A percentile compares a stretch with the other conserved stretches of the same genome.
Evolutionary conservation across 116 monocot species (phyloP).

Genomic region (Phalaenopsis hybrid): DNA sequence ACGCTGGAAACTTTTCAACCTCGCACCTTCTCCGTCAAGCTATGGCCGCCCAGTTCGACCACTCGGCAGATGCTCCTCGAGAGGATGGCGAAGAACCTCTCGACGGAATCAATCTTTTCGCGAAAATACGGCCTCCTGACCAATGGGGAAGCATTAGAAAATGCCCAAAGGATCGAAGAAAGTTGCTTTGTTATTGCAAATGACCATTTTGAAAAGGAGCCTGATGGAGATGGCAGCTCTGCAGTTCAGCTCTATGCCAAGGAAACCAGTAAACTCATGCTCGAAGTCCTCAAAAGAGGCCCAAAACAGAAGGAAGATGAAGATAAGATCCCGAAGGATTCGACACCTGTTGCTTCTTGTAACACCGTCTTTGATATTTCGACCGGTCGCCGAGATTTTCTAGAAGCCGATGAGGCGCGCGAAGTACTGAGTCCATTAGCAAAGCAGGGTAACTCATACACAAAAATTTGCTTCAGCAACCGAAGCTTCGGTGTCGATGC

Average conservation of each 20-base stretch:
- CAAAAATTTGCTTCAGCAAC: conserved; percentile 71
- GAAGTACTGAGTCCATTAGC: conserved; percentile 52
- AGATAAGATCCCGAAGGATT: background rate
- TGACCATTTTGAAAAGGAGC: conserved; percentile 48
- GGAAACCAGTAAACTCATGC: conserved; percentile 70
- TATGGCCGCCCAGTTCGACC: conserved; percentile 73
- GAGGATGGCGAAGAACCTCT: conserved; percentile 72
- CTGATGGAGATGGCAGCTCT: conserved; percentile 84
- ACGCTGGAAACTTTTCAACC: conserved; percentile 20
- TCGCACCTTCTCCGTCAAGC: conserved; percentile 59
- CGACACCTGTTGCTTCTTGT: background rate
- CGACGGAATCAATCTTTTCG: conserved; percentile 68
- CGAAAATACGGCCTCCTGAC: conserved; percentile 53
- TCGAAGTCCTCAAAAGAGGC: conserved; percentile 60
- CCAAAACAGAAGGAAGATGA: conserved; percentile 23
- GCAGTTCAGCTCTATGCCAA: conserved; percentile 82
- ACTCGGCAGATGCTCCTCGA: conserved; percentile 63
- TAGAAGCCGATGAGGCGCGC: conserved; percentile 62
- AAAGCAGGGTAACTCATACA: conserved; percentile 36
- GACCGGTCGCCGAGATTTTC: conserved; percentile 46
- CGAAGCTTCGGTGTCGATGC: conserved; percentile 74
- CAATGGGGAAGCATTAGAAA: conserved; percentile 48
- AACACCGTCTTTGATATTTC: conserved; percentile 68
- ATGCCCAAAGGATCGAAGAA: conserved; percentile 60
- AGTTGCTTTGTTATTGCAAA: conserved; percentile 43